Conservation (phyloP, 345 rosid species). For the Leavenworthia alabamica region DNA sequence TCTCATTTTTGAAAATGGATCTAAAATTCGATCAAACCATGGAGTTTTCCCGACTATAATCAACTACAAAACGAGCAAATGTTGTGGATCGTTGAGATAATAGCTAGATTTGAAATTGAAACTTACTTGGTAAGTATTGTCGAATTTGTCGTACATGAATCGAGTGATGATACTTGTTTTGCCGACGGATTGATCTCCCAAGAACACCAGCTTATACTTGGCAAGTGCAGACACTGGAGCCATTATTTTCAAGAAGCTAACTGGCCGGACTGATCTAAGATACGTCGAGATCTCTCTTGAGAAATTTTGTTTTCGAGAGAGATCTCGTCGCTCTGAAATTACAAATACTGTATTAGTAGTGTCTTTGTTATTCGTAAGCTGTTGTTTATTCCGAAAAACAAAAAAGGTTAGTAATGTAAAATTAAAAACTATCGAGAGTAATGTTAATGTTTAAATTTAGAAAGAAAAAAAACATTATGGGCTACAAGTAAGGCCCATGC, state of each 20-base stretch:
- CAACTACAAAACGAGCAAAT: background rate
- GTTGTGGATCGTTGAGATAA: background rate
- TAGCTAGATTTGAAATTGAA: conserved; percentile 1
- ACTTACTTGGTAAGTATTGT: conserved; percentile 82
- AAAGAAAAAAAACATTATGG: no score
- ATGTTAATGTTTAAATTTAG: background rate
- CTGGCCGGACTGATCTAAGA: conserved; percentile 16
- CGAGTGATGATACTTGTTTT: conserved; percentile 93
- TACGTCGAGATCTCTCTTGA: conserved; percentile 34
- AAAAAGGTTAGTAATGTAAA: background rate
- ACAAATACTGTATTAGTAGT: background rate
- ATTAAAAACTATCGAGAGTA: conserved; percentile 1
- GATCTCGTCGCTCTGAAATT: conserved; percentile 23
- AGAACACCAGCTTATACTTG: conserved; percentile 90
- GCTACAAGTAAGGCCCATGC: background rate
- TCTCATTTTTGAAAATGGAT: background rate
- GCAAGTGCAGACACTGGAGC: conserved; percentile 90
- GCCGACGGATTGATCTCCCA: conserved; percentile 94
- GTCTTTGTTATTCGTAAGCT: no score
- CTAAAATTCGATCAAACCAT: conserved; percentile 9
- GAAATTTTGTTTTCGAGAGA: conserved; percentile 26
- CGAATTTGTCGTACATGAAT: conserved; percentile 94
- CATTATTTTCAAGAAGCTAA: conserved; percentile 39
- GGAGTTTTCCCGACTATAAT: background rate
- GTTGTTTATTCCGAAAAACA: no score